Evolutionary conservation across 2,329 filamentous ascomycete genomes (phyloP).

Genomic region (Monosporascus ibericus): DNA sequence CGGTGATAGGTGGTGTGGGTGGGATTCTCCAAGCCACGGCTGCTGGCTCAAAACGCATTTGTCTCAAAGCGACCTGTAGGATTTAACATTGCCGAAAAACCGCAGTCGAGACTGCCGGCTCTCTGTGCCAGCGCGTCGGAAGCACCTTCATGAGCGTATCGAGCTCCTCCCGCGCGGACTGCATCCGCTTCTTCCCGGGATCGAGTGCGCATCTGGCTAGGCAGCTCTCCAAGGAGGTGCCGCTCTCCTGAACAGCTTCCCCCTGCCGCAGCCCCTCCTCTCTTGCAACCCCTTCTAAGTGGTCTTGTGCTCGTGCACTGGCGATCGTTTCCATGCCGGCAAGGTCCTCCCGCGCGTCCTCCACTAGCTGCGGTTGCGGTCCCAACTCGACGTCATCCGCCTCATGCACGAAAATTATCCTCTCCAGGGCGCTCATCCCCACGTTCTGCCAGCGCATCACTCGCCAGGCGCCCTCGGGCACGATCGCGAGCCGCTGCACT

Average conservation of each 20-base stretch:
- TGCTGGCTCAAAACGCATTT: background rate
- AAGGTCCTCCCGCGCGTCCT: constrained; percentile 17
- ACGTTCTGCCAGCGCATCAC: constrained; percentile 22
- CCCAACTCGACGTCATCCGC: constrained; percentile 20
- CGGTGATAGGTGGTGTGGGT: background rate
- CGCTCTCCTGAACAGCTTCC: constrained; percentile 3
- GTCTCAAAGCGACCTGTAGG: background rate
- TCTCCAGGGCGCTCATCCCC: constrained; percentile 19
- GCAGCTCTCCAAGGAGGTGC: background rate
- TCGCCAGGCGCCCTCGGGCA: constrained; percentile 26
- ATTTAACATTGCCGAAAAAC: constrained; percentile 14
- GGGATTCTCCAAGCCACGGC: background rate
- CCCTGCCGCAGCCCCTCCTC: constrained; percentile 11
- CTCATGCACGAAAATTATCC: constrained; percentile 26
- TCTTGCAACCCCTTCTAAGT: background rate
- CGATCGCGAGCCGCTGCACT: constrained; percentile 22
- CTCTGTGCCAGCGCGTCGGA: constrained; percentile 22
- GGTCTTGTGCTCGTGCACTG: constrained; percentile 12
- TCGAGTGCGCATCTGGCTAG: constrained; percentile 2
- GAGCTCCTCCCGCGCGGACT: constrained; percentile 24
- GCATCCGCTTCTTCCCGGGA: constrained; percentile 23
- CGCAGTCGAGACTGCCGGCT: constrained; percentile 23
- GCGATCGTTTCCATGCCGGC: constrained; percentile 11
- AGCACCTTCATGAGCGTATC: constrained; percentile 24
- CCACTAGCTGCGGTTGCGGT: constrained; percentile 17